Evolutionary conservation across 2,329 filamentous ascomycete genomes (phyloP).

Genomic region (Diplodia mutila): DNA sequence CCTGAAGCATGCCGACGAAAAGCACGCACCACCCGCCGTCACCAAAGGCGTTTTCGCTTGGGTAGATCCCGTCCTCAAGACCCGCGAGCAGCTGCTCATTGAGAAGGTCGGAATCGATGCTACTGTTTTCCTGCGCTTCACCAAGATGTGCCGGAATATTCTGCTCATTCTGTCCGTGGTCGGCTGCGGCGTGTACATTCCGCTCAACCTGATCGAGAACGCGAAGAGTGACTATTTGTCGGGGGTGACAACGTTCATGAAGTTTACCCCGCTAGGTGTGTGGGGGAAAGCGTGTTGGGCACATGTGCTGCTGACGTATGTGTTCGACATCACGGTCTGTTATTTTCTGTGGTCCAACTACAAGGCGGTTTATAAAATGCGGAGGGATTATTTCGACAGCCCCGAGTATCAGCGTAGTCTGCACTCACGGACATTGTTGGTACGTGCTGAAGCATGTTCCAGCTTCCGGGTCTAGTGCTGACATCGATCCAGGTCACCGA

Average conservation of each 20-base stretch:
- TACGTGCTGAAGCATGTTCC: slow-evolving; percentile 31
- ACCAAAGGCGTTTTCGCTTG: slow-evolving; percentile 88
- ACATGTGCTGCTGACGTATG: slow-evolving; percentile 61
- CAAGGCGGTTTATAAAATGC: slow-evolving; percentile 68
- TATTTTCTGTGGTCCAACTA: slow-evolving; percentile 93
- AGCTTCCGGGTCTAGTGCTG: neutral
- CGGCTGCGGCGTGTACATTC: slow-evolving; percentile 77
- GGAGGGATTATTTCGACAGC: slow-evolving; percentile 80
- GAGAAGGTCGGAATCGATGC: slow-evolving; percentile 90
- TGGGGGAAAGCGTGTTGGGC: slow-evolving; percentile 59
- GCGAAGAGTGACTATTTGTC: slow-evolving; percentile 40
- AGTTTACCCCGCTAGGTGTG: slow-evolving; percentile 61
- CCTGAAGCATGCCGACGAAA: slow-evolving; percentile 87
- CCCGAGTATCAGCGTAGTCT: slow-evolving; percentile 86
- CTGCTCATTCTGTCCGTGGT: slow-evolving; percentile 74
- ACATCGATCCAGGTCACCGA: slow-evolving; percentile 68
- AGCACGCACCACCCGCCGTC: slow-evolving; percentile 83
- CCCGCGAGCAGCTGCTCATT: slow-evolving; percentile 75
- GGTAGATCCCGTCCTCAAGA: slow-evolving; percentile 76
- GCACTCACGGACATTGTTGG: slow-evolving; percentile 69
- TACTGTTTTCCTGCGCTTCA: slow-evolving; percentile 84
- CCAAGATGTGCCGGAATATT: slow-evolving; percentile 89
- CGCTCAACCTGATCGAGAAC: slow-evolving; percentile 66
- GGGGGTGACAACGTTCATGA: slow-evolving; percentile 51
- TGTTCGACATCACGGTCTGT: slow-evolving; percentile 74